These are phyloP conservation scores for Metschnikowia cubensis DNA, from an alignment of 805 yeast species.

Conservation along the genomic window DNA sequence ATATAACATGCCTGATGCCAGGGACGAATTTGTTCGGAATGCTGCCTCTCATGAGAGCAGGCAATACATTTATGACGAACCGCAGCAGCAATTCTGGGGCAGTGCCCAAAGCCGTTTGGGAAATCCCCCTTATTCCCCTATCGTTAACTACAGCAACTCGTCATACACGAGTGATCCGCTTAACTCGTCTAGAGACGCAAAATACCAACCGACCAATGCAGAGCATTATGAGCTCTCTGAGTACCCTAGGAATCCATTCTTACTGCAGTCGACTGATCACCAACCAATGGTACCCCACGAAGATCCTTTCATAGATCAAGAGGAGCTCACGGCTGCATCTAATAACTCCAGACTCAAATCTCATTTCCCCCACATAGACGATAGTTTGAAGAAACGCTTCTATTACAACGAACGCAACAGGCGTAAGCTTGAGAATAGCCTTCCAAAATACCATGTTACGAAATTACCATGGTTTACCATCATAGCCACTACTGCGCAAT, in stretches of 20 bases:
- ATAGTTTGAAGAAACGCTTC: background rate
- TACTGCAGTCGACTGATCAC: background rate
- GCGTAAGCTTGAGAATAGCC: slow-evolving; percentile 12
- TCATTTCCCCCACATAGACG: slow-evolving; percentile 2
- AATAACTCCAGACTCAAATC: background rate
- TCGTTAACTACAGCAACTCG: background rate
- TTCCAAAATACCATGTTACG: slow-evolving; percentile 20
- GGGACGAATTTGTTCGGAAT: slow-evolving; percentile 13
- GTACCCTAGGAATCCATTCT: slow-evolving; percentile 7
- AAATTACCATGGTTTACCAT: slow-evolving; percentile 40
- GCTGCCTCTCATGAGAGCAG: slow-evolving; percentile 5
- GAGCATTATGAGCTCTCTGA: slow-evolving; percentile 15
- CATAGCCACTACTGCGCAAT: slow-evolving; percentile 43
- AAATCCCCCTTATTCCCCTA: slow-evolving; percentile 8
- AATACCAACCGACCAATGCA: background rate
- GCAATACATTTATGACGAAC: background rate
- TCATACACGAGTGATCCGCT: background rate
- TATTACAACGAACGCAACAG: slow-evolving; percentile 15
- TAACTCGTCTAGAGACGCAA: background rate
- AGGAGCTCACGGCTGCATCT: background rate
- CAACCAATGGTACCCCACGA: background rate
- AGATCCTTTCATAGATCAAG: background rate
- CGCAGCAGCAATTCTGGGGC: slow-evolving; percentile 3
- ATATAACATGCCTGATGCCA: background rate
- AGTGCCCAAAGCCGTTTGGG: background rate